phyloP scores from a whole-genome alignment of 108 stramenopile species.

The Skeletonema potamos region DNA sequence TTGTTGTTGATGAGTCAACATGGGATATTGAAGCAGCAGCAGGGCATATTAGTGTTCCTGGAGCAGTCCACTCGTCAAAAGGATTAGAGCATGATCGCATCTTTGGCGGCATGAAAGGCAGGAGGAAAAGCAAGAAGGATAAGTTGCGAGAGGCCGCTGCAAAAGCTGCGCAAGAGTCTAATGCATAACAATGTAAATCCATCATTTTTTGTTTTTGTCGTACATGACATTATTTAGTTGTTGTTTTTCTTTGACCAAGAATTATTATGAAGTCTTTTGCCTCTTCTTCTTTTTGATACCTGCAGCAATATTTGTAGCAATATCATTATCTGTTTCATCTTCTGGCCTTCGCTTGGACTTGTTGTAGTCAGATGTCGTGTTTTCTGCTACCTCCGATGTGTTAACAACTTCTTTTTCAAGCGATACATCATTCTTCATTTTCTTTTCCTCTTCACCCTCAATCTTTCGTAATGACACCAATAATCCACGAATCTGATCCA shows the following conservation, averaged over 20 bases:
- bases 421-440: neutral
- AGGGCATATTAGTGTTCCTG: slow-evolving; percentile 40
- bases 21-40: slow-evolving; percentile 52
- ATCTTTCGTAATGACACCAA: slow-evolving; percentile 51
- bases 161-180: slow-evolving; percentile 1
- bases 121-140: slow-evolving; percentile 80
- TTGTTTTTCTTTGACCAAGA: neutral
- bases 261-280: neutral
- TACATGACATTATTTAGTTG: neutral
- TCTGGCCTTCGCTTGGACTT: neutral
- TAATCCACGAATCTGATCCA: slow-evolving; percentile 68
- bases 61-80: slow-evolving; percentile 53
- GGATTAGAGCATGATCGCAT: slow-evolving; percentile 76
- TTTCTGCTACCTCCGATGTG: neutral
- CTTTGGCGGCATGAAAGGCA: slow-evolving; percentile 81
- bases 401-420: neutral
- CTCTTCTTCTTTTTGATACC: neutral
- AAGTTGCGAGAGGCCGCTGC: slow-evolving; percentile 66
- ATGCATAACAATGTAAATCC: neutral
- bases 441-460: slow-evolving; percentile 3
- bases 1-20: slow-evolving; percentile 59
- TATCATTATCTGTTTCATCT: neutral
- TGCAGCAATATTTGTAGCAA: neutral
- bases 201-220: neutral
- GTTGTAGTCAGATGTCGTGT: neutral